These are phyloP conservation scores for Ogataea pini DNA, from an alignment of 805 yeast genomes.

Conservation along the genomic window DNA sequence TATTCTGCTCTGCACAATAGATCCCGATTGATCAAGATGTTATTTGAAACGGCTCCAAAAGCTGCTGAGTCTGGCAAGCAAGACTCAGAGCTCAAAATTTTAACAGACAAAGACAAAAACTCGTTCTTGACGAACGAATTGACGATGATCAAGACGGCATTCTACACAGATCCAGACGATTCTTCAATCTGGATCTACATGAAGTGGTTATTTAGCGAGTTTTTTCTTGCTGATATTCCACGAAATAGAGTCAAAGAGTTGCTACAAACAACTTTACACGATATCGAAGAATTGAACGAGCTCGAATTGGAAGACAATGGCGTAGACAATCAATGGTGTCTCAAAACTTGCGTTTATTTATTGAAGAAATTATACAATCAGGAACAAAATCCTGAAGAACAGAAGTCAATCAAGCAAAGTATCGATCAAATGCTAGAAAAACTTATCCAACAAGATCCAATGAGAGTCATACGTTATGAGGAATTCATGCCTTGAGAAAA, in stretches of 20 bases:
- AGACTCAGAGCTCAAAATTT: constrained; percentile 21
- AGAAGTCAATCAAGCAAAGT: constrained; percentile 23
- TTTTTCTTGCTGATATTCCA: constrained; percentile 37
- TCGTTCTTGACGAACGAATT: constrained; percentile 57
- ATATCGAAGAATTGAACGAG: constrained; percentile 63
- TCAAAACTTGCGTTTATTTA: constrained; percentile 54
- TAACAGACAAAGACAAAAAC: constrained; percentile 17
- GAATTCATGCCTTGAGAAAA: constrained; percentile 30
- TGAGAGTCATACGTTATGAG: constrained; percentile 59
- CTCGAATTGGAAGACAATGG: constrained; percentile 72
- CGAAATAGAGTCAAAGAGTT: constrained; percentile 35
- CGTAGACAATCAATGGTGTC: constrained; percentile 71
- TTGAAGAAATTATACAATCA: constrained; percentile 37
- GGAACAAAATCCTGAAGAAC: constrained; percentile 13
- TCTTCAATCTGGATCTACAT: constrained; percentile 91
- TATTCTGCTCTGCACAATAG: constrained; percentile 97
- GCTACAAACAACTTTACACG: constrained; percentile 45
- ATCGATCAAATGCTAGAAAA: constrained; percentile 40
- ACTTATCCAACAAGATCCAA: constrained; percentile 60
- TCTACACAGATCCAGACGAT: constrained; percentile 91
- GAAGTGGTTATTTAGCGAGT: constrained; percentile 67
- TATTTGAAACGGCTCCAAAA: constrained; percentile 38
- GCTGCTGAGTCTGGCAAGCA: neutral
- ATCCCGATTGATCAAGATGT: constrained; percentile 60
- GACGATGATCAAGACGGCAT: constrained; percentile 72